A percentile compares a stretch with the other conserved stretches of the same genome.
Conservation (phyloP, 75 land plant genomes). For the Ceratopteris richardii region DNA sequence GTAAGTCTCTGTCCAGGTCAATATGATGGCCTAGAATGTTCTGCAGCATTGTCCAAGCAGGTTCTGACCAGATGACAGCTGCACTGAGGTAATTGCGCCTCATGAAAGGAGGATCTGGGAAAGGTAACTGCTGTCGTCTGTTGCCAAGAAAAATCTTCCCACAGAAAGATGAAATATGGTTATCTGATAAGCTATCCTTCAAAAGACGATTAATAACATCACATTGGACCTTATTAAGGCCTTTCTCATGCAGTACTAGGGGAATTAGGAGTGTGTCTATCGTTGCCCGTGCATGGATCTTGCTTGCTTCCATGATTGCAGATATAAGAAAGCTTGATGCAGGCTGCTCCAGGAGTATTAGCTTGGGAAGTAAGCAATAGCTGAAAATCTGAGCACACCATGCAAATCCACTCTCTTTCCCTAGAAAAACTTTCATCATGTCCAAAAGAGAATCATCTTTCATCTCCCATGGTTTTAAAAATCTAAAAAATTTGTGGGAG, state of each 20-base stretch:
- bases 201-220: constrained; percentile 47
- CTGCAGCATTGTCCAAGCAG: constrained; percentile 40
- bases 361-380: constrained; percentile 47
- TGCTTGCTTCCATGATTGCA: constrained; percentile 41
- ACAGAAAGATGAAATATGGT: constrained; percentile 46
- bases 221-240: constrained; percentile 12
- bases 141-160: constrained; percentile 33
- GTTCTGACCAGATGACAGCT: constrained; percentile 55
- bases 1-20: constrained; percentile 36
- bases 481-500: no score
- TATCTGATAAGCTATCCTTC: constrained; percentile 48
- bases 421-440: constrained; percentile 13
- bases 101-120: constrained; percentile 18
- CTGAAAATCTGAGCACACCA: constrained; percentile 47
- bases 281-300: constrained; percentile 44
- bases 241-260: neutral
- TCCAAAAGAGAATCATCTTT: constrained; percentile 44
- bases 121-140: constrained; percentile 6
- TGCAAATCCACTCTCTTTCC: constrained; percentile 13
- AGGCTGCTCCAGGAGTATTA: constrained; percentile 42
- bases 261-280: constrained; percentile 52
- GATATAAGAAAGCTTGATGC: constrained; percentile 42
- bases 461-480: constrained; percentile 60
- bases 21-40: constrained; percentile 44
- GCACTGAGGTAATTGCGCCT: constrained; percentile 20